A percentile compares a stretch with the other conserved stretches of the same genome.
Conservation (phyloP, 2,329 filamentous ascomycete genomes). For the Rhynchosporium graminicola region DNA sequence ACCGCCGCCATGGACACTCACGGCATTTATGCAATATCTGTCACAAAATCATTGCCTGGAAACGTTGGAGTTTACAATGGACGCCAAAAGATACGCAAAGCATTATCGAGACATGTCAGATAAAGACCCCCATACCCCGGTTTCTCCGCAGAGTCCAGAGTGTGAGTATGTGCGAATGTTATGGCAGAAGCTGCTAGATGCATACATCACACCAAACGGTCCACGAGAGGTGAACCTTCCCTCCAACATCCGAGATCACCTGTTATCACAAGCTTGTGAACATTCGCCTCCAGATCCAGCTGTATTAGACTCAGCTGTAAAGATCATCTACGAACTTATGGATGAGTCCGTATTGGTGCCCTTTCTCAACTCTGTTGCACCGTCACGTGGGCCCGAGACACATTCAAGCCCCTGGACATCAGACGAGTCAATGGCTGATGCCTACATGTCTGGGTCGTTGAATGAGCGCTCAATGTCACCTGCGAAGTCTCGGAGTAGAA, state of each 20-base stretch:
- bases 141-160: slow-evolving; percentile 39
- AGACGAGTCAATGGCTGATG: slow-evolving; percentile 37
- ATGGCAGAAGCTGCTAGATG: slow-evolving; percentile 85
- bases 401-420: slow-evolving; percentile 38
- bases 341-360: slow-evolving; percentile 93
- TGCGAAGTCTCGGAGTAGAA: slow-evolving; percentile 27
- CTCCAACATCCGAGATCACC: slow-evolving; percentile 76
- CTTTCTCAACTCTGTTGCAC: slow-evolving; percentile 66
- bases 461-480: slow-evolving; percentile 37
- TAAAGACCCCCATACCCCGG: slow-evolving; percentile 46
- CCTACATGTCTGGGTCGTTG: slow-evolving; percentile 34
- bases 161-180: slow-evolving; percentile 68
- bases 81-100: slow-evolving; percentile 78
- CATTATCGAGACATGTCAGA: slow-evolving; percentile 45
- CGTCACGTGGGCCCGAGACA: slow-evolving; percentile 33
- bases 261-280: slow-evolving; percentile 64
- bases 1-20: slow-evolving; percentile 84
- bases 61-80: slow-evolving; percentile 94
- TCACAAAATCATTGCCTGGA: slow-evolving; percentile 97
- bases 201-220: slow-evolving; percentile 84
- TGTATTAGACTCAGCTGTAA: slow-evolving; percentile 77
- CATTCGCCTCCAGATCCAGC: slow-evolving; percentile 71
- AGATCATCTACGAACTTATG: slow-evolving; percentile 94
- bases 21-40: slow-evolving; percentile 93
- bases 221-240: slow-evolving; percentile 90